phyloP scores from a whole-genome alignment of 306 rosid genomes.

The Rosa rugosa region DNA sequence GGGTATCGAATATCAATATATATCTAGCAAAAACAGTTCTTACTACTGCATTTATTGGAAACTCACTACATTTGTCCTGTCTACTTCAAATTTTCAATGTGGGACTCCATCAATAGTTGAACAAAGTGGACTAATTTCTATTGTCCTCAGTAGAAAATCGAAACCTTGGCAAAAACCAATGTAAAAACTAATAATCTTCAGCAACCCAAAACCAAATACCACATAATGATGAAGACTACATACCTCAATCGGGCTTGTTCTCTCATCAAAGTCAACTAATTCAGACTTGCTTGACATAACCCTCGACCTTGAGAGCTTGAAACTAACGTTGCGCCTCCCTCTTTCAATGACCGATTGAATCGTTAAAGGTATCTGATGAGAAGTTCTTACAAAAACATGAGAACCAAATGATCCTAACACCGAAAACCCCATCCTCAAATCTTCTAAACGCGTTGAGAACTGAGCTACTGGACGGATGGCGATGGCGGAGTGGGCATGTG shows the following conservation, averaged over 20 bases:
- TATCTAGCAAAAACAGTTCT: not conserved
- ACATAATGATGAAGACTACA: slow-evolving; percentile 7
- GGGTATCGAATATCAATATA: not conserved
- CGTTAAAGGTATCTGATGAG: slow-evolving; percentile 32
- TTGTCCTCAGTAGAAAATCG: not conserved
- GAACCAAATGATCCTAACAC: slow-evolving; percentile 47
- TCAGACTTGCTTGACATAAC: slow-evolving; percentile 44
- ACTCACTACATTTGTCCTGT: not conserved
- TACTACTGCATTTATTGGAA: not conserved
- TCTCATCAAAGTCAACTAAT: slow-evolving; percentile 46
- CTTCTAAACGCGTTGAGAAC: slow-evolving; percentile 5
- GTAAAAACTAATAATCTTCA: not conserved
- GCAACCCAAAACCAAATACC: not conserved
- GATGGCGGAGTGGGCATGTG: slow-evolving; percentile 7
- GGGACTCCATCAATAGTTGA: not conserved
- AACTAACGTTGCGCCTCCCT: slow-evolving; percentile 16
- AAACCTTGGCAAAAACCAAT: not conserved
- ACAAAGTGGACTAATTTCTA: not conserved
- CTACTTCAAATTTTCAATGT: not conserved
- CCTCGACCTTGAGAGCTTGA: slow-evolving; percentile 38
- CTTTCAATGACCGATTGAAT: slow-evolving; percentile 29
- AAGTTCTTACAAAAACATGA: slow-evolving; percentile 31
- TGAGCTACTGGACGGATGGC: not conserved
- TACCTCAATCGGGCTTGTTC: slow-evolving; percentile 79
- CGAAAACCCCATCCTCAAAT: slow-evolving; percentile 50